phyloP scores from a whole-genome alignment of 352 stramenopile species.

The Saprolegnia parasitica region DNA sequence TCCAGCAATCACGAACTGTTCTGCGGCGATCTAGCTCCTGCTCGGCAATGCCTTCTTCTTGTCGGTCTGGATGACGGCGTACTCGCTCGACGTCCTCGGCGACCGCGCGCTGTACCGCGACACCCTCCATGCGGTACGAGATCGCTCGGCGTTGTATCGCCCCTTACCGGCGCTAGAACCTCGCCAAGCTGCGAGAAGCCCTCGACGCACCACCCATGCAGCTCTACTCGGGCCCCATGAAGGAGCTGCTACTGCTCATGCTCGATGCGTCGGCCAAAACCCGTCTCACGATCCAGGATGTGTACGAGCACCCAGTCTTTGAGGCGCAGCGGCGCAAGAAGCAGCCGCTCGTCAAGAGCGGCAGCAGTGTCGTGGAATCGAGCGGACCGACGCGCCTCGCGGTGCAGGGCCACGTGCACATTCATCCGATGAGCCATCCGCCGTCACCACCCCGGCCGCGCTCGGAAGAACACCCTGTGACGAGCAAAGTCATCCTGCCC shows the following conservation, averaged over 20 bases:
- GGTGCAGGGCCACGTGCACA: not conserved
- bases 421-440: slow-evolving; percentile 10
- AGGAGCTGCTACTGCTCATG: slow-evolving; percentile 42
- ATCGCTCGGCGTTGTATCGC: slow-evolving; percentile 31
- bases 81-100: slow-evolving; percentile 69
- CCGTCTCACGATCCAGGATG: slow-evolving; percentile 43
- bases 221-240: slow-evolving; percentile 45
- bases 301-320: slow-evolving; percentile 51
- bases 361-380: not conserved
- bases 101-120: slow-evolving; percentile 49
- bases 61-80: slow-evolving; percentile 81
- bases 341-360: slow-evolving; percentile 7
- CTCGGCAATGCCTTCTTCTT: slow-evolving; percentile 74
- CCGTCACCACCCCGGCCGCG: not conserved
- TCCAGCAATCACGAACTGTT: not conserved
- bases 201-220: slow-evolving; percentile 41
- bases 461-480: not conserved
- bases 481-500: not conserved
- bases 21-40: slow-evolving; percentile 52
- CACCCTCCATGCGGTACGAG: slow-evolving; percentile 35
- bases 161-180: slow-evolving; percentile 30
- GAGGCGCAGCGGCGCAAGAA: slow-evolving; percentile 7
- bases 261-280: slow-evolving; percentile 38
- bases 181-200: slow-evolving; percentile 23
- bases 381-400: not conserved